Evolutionary conservation across 148 eudicot genomes (phyloP).

Genomic region (Rhododendron simsii): DNA sequence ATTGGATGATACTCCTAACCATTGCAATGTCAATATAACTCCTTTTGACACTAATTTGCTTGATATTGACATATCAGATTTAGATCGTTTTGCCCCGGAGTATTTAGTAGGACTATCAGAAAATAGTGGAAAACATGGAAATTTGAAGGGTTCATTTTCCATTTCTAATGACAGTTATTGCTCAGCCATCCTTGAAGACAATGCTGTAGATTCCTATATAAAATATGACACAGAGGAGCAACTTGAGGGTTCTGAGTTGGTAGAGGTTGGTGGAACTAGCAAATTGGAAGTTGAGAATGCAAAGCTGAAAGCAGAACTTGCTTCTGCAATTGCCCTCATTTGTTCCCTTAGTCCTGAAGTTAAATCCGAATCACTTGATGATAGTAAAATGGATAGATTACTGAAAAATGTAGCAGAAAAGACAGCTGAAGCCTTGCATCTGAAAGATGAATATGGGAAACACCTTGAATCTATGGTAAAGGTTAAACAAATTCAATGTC

Average conservation of each 20-base stretch:
- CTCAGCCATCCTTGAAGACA: conserved; percentile 42
- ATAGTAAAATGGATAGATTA: conserved; percentile 47
- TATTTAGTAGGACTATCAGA: conserved; percentile 57
- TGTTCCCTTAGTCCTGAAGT: conserved; percentile 60
- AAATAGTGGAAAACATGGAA: conserved; percentile 53
- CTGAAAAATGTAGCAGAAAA: conserved; percentile 73
- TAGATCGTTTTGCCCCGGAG: conserved; percentile 87
- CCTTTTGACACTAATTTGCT: conserved; percentile 87
- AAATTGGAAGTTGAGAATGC: conserved; percentile 95
- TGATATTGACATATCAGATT: conserved; percentile 73
- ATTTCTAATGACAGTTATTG: conserved; percentile 44
- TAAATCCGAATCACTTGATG: conserved; percentile 58
- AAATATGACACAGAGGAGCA: conserved; percentile 38
- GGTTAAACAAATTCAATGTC: conserved; percentile 64
- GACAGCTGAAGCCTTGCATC: conserved; percentile 77
- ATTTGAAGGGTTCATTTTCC: conserved; percentile 47
- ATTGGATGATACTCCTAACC: conserved; percentile 82
- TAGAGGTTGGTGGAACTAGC: conserved; percentile 93
- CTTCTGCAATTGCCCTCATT: conserved; percentile 77
- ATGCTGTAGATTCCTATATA: conserved; percentile 31
- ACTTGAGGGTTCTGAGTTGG: conserved; percentile 57
- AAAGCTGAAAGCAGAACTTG: conserved; percentile 86
- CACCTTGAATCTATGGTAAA: conserved; percentile 64
- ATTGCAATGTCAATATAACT: conserved; percentile 80
- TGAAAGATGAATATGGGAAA: conserved; percentile 79